Conservation (phyloP, 1,284 basidiomycete species). For the Cryptococcus wingfieldii region DNA sequence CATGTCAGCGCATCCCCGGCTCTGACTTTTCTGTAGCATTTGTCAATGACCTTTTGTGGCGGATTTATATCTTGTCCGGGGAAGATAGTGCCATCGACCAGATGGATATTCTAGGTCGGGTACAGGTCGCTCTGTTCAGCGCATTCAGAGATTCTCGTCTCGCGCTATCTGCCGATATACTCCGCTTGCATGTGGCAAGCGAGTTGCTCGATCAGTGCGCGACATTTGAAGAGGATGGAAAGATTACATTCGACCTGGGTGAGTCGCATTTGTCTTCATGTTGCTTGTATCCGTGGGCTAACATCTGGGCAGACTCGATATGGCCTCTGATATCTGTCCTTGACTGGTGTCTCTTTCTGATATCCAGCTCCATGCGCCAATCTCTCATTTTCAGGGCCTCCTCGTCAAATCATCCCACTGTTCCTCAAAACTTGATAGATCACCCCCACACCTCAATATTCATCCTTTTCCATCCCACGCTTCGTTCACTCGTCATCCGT, state of each 20-base stretch:
- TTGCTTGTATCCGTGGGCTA: background rate
- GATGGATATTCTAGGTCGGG: conserved; percentile 20
- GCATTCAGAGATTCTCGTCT: conserved; percentile 19
- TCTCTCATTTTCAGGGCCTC: conserved; percentile 20
- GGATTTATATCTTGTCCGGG: conserved; percentile 2
- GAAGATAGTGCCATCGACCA: conserved; percentile 15
- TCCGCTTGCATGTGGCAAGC: conserved; percentile 31
- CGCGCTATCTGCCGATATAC: conserved; percentile 24
- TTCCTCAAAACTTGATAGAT: too few species aligned
- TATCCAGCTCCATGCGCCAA: conserved; percentile 28
- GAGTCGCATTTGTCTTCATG: conserved; percentile 6
- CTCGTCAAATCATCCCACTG: too few species aligned
- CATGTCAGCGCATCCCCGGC: background rate
- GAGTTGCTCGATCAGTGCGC: conserved; percentile 28
- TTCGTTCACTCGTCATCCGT: conserved; percentile 20
- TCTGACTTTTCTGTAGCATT: background rate
- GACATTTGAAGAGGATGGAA: conserved; percentile 14
- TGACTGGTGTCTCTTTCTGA: conserved; percentile 28
- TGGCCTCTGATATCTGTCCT: conserved; percentile 36
- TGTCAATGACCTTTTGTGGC: conserved; percentile 5
- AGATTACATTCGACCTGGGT: conserved; percentile 33
- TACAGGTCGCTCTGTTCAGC: conserved; percentile 34
- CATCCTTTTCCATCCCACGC: conserved; percentile 25
- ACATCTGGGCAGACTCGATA: conserved; percentile 22
- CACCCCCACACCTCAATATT: conserved; percentile 3